Evolutionary conservation across 345 rosid species (phyloP).

Genomic region (Salix suchowensis): DNA sequence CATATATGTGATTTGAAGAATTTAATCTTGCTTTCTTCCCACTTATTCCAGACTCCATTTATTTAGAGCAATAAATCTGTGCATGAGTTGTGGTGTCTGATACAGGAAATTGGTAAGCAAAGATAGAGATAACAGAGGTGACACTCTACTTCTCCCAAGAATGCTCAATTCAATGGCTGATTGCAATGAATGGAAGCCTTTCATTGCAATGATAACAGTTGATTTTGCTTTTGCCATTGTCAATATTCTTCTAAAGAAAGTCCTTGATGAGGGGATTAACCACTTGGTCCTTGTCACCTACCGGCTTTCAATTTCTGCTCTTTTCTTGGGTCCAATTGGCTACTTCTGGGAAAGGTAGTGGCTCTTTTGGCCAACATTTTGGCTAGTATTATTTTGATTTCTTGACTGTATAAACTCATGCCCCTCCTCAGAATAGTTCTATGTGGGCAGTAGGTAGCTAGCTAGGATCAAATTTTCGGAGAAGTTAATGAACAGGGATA

Average conservation of each 20-base stretch:
- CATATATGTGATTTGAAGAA: conserved; percentile 49
- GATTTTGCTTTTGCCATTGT: conserved; percentile 54
- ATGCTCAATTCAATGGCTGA: conserved; percentile 7
- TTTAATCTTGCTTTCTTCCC: conserved; percentile 52
- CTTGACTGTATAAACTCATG: background rate
- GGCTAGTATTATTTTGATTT: background rate
- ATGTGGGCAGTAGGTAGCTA: background rate
- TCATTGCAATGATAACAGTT: conserved; percentile 44
- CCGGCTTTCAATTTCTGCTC: conserved; percentile 49
- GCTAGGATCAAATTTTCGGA: background rate
- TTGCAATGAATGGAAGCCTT: conserved; percentile 47
- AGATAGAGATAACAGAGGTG: background rate
- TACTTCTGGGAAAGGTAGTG: conserved; percentile 65
- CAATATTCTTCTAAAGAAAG: conserved; percentile 57
- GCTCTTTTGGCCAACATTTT: background rate
- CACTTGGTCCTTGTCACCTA: conserved; percentile 63
- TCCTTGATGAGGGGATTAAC: conserved; percentile 54
- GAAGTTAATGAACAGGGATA: background rate
- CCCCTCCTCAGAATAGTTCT: background rate
- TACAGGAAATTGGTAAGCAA: background rate
- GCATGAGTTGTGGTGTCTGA: background rate
- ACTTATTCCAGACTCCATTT: conserved; percentile 32
- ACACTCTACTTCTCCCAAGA: background rate
- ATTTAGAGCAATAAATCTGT: conserved; percentile 3
- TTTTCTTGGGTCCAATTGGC: conserved; percentile 63